Conservation (phyloP, 1,139 yeast genomes). For the Yamadazyma dendronema region DNA sequence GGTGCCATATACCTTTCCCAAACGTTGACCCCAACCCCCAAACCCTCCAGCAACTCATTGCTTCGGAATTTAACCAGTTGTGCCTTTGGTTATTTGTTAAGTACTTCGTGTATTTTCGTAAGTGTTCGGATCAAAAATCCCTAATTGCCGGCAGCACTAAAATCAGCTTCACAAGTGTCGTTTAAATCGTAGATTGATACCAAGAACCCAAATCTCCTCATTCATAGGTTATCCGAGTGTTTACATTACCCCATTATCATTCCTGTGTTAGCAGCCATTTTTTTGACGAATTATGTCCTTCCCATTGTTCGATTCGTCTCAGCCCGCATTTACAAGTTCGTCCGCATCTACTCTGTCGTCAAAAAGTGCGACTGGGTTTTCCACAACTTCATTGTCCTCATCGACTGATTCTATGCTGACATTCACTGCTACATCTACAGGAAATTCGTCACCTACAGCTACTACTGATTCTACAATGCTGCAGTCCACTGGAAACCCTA, state of each 20-base stretch:
- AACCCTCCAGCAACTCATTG: too few relatives aligned
- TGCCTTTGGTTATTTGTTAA: too few relatives aligned
- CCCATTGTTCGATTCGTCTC: slow-evolving; percentile 1
- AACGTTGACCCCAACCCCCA: too few relatives aligned
- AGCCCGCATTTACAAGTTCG: not conserved
- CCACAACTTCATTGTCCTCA: not conserved
- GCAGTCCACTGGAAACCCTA: not conserved
- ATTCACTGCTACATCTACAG: not conserved
- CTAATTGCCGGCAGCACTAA: not conserved
- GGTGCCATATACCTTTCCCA: not conserved
- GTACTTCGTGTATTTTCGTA: not conserved
- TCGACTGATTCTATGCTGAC: not conserved
- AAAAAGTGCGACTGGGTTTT: slow-evolving; percentile 1
- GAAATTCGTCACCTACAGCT: slow-evolving; percentile 2
- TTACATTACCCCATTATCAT: too few relatives aligned
- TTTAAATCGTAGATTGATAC: too few relatives aligned
- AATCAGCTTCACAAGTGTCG: too few relatives aligned
- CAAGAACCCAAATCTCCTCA: too few relatives aligned
- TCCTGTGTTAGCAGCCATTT: not conserved
- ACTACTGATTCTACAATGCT: not conserved
- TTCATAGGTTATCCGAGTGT: too few relatives aligned
- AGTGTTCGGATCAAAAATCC: not conserved
- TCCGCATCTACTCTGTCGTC: not conserved
- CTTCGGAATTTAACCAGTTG: too few relatives aligned
- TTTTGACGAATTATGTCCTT: slow-evolving; percentile 1